Conservation (phyloP, 805 yeast species). For the Phaffomyces antillensis region DNA sequence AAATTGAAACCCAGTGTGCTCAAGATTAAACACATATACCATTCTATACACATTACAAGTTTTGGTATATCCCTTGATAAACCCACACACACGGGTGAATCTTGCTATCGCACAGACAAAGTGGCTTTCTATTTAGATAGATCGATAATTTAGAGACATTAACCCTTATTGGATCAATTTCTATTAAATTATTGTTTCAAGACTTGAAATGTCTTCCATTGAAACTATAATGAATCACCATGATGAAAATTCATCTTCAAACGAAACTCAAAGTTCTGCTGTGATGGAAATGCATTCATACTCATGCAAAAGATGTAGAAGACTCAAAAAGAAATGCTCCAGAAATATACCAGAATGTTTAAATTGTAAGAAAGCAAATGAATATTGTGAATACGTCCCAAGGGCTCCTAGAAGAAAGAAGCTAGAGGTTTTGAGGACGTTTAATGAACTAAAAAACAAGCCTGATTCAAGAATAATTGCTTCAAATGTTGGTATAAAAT, state of each 20-base stretch:
- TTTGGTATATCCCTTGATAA: no score
- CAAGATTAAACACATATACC: no score
- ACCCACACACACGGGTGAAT: no score
- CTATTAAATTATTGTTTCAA: no score
- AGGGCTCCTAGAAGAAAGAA: slow-evolving; percentile 34
- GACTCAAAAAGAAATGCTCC: slow-evolving; percentile 43
- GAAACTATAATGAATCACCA: slow-evolving; percentile 2
- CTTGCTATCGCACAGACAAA: no score
- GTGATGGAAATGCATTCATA: slow-evolving; percentile 19
- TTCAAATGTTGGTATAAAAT: not conserved
- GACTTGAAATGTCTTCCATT: not conserved
- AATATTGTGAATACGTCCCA: slow-evolving; percentile 36
- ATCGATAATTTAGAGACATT: no score
- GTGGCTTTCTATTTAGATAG: no score
- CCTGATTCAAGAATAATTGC: not conserved
- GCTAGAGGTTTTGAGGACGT: slow-evolving; percentile 23
- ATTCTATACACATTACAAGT: no score
- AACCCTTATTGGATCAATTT: no score
- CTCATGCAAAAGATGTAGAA: slow-evolving; percentile 41
- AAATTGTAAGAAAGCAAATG: slow-evolving; percentile 34
- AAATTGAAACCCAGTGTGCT: no score
- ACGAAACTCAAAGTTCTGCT: not conserved
- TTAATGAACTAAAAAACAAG: slow-evolving; percentile 15
- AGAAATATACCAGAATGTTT: slow-evolving; percentile 36
- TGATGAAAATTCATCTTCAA: not conserved